phyloP scores from a whole-genome alignment of 179 eudicot genomes.

The Amaranthus tricolor region DNA sequence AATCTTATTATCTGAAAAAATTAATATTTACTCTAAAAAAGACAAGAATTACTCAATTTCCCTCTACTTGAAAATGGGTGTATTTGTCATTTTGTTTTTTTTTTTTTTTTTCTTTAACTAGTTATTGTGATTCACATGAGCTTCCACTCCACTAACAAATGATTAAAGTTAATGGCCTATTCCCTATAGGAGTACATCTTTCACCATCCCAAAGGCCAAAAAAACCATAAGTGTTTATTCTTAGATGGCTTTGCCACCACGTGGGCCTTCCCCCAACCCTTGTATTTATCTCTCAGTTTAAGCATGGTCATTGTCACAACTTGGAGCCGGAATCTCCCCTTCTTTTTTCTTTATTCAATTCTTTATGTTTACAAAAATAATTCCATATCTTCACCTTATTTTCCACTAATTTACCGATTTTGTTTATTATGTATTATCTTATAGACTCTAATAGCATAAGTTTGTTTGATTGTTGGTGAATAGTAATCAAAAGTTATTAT shows the following conservation, averaged over 20 bases:
- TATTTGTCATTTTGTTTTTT: background rate
- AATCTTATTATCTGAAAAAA: too few species aligned
- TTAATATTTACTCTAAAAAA: too few species aligned
- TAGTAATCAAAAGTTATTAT: too few species aligned
- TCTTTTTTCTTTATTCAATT: too few species aligned
- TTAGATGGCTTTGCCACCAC: slow-evolving; percentile 7
- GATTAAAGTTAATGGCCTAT: too few species aligned
- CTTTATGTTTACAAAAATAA: background rate
- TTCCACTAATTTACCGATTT: background rate
- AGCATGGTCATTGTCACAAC: slow-evolving; percentile 6
- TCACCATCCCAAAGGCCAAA: slow-evolving; percentile 3
- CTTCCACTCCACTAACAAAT: background rate
- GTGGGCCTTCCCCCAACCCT: slow-evolving; percentile 11
- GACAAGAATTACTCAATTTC: too few species aligned
- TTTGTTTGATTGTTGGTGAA: background rate
- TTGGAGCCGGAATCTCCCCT: background rate
- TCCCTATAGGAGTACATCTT: background rate
- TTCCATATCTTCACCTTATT: background rate
- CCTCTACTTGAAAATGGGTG: background rate
- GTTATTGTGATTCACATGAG: background rate
- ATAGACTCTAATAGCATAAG: background rate
- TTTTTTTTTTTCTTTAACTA: background rate
- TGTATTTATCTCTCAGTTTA: background rate
- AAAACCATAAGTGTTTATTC: background rate
- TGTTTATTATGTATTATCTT: background rate